Evolutionary conservation across 306 rosid species (phyloP), one percentile per base, ranked within the genome.

Genomic region (Biancaea sappan): DNA sequence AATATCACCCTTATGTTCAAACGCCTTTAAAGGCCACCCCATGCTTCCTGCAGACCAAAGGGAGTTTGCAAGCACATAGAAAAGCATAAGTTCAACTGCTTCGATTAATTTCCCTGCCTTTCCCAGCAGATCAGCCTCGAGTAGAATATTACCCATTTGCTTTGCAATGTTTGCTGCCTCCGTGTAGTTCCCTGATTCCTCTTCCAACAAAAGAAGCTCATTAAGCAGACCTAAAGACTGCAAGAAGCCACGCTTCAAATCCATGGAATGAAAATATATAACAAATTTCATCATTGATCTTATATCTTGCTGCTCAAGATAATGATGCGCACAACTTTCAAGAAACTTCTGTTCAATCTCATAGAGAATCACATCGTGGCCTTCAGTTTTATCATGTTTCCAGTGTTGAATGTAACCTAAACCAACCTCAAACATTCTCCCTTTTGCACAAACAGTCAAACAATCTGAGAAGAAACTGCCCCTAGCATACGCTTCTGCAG

Each of bases 11-110:
- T 81, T 82, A n/a, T 69, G 41, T 62, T 69, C 1, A 75, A 86
- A 88, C 67, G 50, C 62, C 67, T 80, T 77, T 37, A 86, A 72
- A 29, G 90, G 92, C 90, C 92, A 88, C 16, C 90, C 92, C 66
- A 77, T 70, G 37, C 85, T 64, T 47, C 88, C 86, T 26, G 46
- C 22, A 3, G 84, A 73, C 90, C 92, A 88, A 21, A 86, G 82
- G 32, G 90, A 88, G 68, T 64, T 81, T 51, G 82, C 71, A 4
- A 84, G 79, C 16, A 86, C 88, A 32, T 77, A 73, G 1, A 22
- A 60, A 18, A 86, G 71, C 43, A 78, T 24, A 35, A 72, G 84
- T 44, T 4, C 66, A 31, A 79, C 74, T 2, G 90, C 88, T 16
- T 86, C 83, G 24, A n/a, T 51, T 64, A 77, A 86, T 24, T 86